Conservation (phyloP, 2,329 filamentous ascomycete genomes). For the Fusarium sp. region DNA sequence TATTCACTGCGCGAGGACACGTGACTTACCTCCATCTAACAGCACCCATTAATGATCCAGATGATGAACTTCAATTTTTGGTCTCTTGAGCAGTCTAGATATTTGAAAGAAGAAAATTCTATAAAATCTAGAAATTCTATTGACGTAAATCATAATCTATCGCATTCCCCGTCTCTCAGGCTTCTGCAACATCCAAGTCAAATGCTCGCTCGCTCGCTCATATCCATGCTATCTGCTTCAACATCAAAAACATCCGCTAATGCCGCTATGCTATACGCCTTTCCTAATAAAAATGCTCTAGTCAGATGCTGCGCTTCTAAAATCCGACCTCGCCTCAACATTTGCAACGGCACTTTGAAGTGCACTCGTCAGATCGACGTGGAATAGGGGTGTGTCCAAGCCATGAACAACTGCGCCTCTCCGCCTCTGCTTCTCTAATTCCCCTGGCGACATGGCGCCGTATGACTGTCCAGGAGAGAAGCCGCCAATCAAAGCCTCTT, state of each 20-base stretch:
- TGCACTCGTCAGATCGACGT: constrained; percentile 90
- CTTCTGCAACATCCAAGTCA: neutral
- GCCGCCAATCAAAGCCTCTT: constrained; percentile 48
- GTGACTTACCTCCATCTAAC: constrained; percentile 9
- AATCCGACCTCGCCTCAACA: constrained; percentile 66
- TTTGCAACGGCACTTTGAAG: constrained; percentile 89
- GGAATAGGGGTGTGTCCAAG: constrained; percentile 91
- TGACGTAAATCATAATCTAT: neutral
- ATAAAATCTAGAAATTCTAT: neutral
- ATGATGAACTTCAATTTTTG: neutral
- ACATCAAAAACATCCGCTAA: neutral
- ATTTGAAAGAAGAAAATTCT: neutral
- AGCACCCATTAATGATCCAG: neutral
- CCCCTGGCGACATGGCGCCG: constrained; percentile 31
- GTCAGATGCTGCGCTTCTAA: constrained; percentile 15
- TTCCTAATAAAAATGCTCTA: neutral
- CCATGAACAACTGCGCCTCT: constrained; percentile 79
- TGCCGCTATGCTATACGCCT: neutral
- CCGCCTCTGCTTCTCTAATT: constrained; percentile 54
- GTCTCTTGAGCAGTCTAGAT: neutral
- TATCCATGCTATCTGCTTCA: neutral
- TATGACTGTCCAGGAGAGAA: constrained; percentile 17
- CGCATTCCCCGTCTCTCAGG: neutral
- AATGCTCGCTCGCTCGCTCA: constrained; percentile 8
- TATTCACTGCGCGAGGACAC: constrained; percentile 16